phyloP scores from a whole-genome alignment of 345 rosid species.

The Diplotaxis tenuifolia region DNA sequence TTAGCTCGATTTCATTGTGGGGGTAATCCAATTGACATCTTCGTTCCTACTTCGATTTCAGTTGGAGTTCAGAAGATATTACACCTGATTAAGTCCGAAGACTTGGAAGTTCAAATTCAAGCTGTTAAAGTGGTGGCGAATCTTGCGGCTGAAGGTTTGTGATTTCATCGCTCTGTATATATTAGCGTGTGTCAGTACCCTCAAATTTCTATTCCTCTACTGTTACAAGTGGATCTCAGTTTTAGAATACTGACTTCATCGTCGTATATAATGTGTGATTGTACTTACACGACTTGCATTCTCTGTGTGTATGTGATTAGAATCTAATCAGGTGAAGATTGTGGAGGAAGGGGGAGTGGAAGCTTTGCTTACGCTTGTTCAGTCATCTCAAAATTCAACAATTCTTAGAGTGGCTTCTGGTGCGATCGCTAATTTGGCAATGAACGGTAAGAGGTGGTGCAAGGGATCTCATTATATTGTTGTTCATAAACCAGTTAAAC shows the following conservation, averaged over 20 bases:
- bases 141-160: constrained; percentile 92
- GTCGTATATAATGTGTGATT: not conserved
- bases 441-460: constrained; percentile 65
- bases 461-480: constrained; percentile 3
- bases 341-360: constrained; percentile 95
- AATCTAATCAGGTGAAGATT: constrained; percentile 74
- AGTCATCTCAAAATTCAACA: constrained; percentile 66
- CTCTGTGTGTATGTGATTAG: constrained; percentile 42
- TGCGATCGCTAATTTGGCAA: constrained; percentile 93
- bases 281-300: constrained; percentile 10
- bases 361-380: constrained; percentile 68
- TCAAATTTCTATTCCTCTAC: not conserved
- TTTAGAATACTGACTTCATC: not conserved
- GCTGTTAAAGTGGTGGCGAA: constrained; percentile 94
- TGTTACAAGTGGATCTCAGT: not conserved
- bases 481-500: not conserved
- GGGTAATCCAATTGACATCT: constrained; percentile 14
- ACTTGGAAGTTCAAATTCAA: constrained; percentile 80
- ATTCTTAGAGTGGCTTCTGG: constrained; percentile 95
- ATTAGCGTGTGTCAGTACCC: not conserved
- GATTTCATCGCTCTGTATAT: constrained; percentile 13
- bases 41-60: constrained; percentile 37
- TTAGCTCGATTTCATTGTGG: not conserved
- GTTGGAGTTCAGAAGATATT: constrained; percentile 88
- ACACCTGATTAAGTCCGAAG: constrained; percentile 74